Evolutionary conservation across 2,329 filamentous ascomycete genomes (phyloP).

Genomic region (Colletotrichum horii): DNA sequence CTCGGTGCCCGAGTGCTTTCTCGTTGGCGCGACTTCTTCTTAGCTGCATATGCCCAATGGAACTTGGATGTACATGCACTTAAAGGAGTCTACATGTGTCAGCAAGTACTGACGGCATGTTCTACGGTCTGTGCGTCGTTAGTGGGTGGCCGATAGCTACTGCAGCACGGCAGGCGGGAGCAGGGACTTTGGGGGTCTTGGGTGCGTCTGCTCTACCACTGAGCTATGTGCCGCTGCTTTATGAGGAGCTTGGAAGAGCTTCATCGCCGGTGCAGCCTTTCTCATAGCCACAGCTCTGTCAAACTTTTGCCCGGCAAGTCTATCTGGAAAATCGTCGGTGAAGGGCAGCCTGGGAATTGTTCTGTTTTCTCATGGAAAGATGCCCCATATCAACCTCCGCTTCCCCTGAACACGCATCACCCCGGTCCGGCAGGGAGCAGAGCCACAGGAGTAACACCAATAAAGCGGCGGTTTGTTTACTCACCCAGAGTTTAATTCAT

Average conservation of each 20-base stretch:
- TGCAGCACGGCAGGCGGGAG: background rate
- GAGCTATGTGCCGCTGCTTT: conserved; percentile 6
- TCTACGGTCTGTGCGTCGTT: background rate
- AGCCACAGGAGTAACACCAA: background rate
- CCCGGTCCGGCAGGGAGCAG: background rate
- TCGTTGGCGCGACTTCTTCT: background rate
- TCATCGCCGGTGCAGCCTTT: background rate
- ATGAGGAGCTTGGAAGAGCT: background rate
- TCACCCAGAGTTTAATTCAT: conserved; percentile 13
- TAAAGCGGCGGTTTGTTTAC: conserved; percentile 22
- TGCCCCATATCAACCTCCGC: background rate
- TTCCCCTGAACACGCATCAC: background rate
- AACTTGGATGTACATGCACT: background rate
- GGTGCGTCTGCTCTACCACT: background rate
- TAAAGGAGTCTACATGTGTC: background rate
- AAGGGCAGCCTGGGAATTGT: rapidly evolving
- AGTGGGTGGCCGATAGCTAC: background rate
- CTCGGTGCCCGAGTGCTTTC: background rate
- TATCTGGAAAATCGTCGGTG: background rate
- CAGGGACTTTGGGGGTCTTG: background rate
- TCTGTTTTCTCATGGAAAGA: background rate
- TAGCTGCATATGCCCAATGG: background rate
- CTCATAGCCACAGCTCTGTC: background rate
- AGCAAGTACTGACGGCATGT: background rate
- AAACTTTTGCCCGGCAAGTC: background rate